Evolutionary conservation across 495 filamentous ascomycete species (phyloP).

Genomic region (Aspergillus panamensis): DNA sequence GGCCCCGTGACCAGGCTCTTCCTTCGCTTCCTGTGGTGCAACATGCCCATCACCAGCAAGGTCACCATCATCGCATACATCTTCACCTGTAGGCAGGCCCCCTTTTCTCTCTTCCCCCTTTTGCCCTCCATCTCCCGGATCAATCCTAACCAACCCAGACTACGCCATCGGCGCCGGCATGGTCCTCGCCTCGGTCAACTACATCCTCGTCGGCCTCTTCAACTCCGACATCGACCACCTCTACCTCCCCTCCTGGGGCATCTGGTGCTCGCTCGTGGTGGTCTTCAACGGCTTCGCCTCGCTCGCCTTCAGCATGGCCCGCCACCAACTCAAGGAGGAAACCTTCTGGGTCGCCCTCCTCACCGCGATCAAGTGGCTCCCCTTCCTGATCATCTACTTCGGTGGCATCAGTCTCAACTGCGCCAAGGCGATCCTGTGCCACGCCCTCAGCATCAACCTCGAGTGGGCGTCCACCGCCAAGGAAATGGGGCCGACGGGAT

Average conservation of each 20-base stretch:
- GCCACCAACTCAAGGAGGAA: slow-evolving; percentile 3
- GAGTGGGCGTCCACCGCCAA: slow-evolving; percentile 5
- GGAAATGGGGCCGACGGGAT: slow-evolving; percentile 6
- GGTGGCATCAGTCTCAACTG: slow-evolving; percentile 6
- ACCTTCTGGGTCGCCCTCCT: slow-evolving; percentile 5
- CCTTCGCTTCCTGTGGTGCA: slow-evolving; percentile 9
- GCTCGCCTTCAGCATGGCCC: slow-evolving; percentile 5
- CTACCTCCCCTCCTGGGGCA: slow-evolving; percentile 5
- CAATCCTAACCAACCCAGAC: not conserved
- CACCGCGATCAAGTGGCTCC: not conserved
- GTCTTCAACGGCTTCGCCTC: slow-evolving; percentile 8
- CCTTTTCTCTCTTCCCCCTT: not conserved
- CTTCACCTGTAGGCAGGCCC: slow-evolving; percentile 1
- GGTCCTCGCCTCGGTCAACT: slow-evolving; percentile 1
- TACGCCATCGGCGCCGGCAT: slow-evolving; percentile 8
- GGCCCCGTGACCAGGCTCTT: slow-evolving; percentile 3
- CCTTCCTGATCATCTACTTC: slow-evolving; percentile 9
- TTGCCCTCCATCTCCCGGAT: not conserved
- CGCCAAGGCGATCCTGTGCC: slow-evolving; percentile 5
- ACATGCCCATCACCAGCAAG: slow-evolving; percentile 8
- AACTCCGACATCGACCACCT: slow-evolving; percentile 8
- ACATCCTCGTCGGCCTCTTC: slow-evolving; percentile 7
- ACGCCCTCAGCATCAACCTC: slow-evolving; percentile 4
- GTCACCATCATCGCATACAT: slow-evolving; percentile 8
- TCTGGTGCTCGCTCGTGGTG: slow-evolving; percentile 2